Base-by-base conservation (phyloP, 495 filamentous ascomycete genomes). In the Alectoria sarmentosa region DNA sequence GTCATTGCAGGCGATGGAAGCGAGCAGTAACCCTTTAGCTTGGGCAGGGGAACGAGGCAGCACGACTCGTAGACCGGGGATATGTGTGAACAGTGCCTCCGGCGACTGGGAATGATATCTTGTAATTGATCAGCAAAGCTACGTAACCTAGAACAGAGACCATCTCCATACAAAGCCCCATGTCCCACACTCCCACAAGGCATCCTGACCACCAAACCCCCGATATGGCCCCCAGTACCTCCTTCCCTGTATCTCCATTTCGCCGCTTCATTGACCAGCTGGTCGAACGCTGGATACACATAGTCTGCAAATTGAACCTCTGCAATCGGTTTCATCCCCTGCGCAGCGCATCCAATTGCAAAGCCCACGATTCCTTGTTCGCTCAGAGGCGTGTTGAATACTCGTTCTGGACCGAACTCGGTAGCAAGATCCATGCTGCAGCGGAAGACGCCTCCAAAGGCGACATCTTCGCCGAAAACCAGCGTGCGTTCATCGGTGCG, bases 291-390 rank as follows among this genome's bases (percentile, higher is more conserved):
- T 4, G 94, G 94, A 75, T 88, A 98, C 49, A 98, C 87, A 74
- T 98, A 98, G 76, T 98, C 94, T 42, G 94, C 95, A 71, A 98
- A 98, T 76, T 98, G 94, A 60, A 98, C 94, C 77, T 98, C 94
- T 2, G 95, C 93, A 23, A 98, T 84, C 0, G 94, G 90, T 60
- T 88, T 90, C 89, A 96, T 91, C 9, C 94, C 94, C 76, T 96
- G 88, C 26, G 90, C 88, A 0, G 93, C 93, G 23, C 86, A 84
- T 3, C 94, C 94, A 70, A 96, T 90, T 15, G 88, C 95, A 70
- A 98, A 98, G 0, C 94, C 94, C 60, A 93, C 83, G 69, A 98
- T 96, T 1, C 94, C 94, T 75, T 98, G 94, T 70, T 98, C 94
- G 17, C 87, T 88, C 69, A 98, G 76, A 3, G 94, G 95, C 28